Evolutionary conservation across 2,329 filamentous ascomycete genomes (phyloP), one percentile per base, ranked within the genome.

Genomic region (Trichophaea hybrida): DNA sequence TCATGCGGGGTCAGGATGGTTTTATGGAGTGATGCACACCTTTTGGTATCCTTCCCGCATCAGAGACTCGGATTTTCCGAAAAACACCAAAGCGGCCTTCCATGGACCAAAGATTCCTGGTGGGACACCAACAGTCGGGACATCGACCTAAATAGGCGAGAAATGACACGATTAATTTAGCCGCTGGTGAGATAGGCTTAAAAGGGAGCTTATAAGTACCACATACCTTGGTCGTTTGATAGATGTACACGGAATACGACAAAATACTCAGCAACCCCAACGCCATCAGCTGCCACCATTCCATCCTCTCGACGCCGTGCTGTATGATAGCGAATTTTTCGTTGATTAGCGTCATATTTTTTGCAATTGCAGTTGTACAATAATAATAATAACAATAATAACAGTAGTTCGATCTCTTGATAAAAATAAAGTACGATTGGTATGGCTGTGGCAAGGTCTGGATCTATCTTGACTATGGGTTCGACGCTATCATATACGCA

Each of bases 31-130:
- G 15, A 54, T 37, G 15, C 17, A 35, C 8, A 61, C 61, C 59
- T 65, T 66, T 54, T 35, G 35, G 37, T 64, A 66, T 8, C 65
- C 64, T 35, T 66, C 62, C 57, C 53, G 46, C 24, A 65, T 58
- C 12, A 60, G 35, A 10, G 38, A n/a, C 40, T 59, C 61, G 4
- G 60, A 55, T 31, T 61, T 24, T 5, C 40, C n/a, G 13, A 61
- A 17, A 52, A 54, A 66, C n/a, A 31, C 10, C 48, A 65, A 62
- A 12, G 58, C 61, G 31, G 65, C 65, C 53, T 48, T 65, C 65
- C 65, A 66, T 1, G 61, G 44, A 2, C 65, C 64, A 13, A 65
- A 61, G 13, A 58, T 37, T 4, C 64, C 65, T 7, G 64, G 40
- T 0, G 53, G 55, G 15, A 64, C 59, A n/a, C 65, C 64, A 32